These are phyloP conservation scores for Bigelowiella natans DNA, from an alignment of 78 protist species.

Conservation along the genomic window DNA sequence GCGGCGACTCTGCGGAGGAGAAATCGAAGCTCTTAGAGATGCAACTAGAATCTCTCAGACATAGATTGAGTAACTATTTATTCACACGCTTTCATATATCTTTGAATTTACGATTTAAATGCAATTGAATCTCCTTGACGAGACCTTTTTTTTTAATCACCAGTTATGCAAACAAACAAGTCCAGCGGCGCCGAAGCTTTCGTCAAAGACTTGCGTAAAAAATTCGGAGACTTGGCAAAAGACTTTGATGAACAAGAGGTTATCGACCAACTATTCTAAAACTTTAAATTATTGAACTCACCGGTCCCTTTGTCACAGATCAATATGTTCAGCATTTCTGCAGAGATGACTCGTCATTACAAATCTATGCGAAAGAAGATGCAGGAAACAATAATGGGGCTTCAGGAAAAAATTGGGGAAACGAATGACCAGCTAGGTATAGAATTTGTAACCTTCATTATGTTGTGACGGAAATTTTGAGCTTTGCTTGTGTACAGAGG, in stretches of 20 bases:
- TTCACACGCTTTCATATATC: background rate
- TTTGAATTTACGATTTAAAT: background rate
- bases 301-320: background rate
- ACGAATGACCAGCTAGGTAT: background rate
- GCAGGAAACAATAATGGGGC: background rate
- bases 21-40: background rate
- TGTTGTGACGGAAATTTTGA: background rate
- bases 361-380: background rate
- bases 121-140: background rate
- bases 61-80: background rate
- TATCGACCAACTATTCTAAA: background rate
- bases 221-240: background rate
- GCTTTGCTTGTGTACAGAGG: background rate
- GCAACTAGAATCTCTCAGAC: background rate
- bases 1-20: background rate
- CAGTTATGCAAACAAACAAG: background rate
- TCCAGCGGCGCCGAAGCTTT: background rate
- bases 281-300: too few species aligned
- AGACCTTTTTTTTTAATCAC: background rate
- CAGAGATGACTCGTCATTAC: background rate
- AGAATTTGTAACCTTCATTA: background rate
- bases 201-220: background rate
- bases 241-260: background rate
- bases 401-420: background rate
- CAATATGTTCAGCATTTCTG: background rate